Conservation (phyloP, 2,329 filamentous ascomycete genomes). For the Coleophoma cylindrospora region DNA sequence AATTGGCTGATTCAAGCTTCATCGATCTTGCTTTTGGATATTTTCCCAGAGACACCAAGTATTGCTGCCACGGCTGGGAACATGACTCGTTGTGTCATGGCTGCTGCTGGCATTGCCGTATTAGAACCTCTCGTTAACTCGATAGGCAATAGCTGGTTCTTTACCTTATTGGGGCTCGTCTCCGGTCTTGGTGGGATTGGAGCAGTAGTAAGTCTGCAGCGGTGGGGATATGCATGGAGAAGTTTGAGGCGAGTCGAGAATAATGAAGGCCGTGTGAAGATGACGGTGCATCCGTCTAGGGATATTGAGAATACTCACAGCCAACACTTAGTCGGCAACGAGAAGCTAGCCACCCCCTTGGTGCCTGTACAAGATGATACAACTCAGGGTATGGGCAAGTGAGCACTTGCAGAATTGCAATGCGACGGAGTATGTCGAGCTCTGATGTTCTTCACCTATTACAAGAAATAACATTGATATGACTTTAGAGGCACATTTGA, state of each 20-base stretch:
- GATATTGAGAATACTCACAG: too few species aligned
- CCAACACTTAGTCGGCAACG: too few species aligned
- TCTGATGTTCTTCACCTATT: too few species aligned
- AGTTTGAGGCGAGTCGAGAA: background rate
- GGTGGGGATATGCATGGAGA: background rate
- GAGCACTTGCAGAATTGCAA: too few species aligned
- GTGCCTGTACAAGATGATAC: too few species aligned
- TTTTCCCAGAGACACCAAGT: slow-evolving; percentile 51
- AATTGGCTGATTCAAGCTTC: slow-evolving; percentile 52
- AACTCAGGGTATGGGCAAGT: too few species aligned
- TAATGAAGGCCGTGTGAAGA: too few species aligned
- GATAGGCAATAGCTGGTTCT: slow-evolving; percentile 35
- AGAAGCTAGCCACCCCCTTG: too few species aligned
- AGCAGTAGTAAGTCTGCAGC: background rate
- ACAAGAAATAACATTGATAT: too few species aligned
- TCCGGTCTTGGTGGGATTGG: background rate
- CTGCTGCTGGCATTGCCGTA: slow-evolving; percentile 1
- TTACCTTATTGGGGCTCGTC: background rate
- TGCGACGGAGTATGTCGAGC: too few species aligned
- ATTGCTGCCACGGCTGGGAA: slow-evolving; percentile 53
- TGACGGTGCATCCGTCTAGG: too few species aligned
- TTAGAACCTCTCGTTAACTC: slow-evolving; percentile 1
- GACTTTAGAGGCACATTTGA: too few species aligned
- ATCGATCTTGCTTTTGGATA: slow-evolving; percentile 56
- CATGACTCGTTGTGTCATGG: slow-evolving; percentile 3